Evolutionary conservation across 2,329 filamentous ascomycete genomes (phyloP).

Genomic region (Hymenoscyphus fructigenus): DNA sequence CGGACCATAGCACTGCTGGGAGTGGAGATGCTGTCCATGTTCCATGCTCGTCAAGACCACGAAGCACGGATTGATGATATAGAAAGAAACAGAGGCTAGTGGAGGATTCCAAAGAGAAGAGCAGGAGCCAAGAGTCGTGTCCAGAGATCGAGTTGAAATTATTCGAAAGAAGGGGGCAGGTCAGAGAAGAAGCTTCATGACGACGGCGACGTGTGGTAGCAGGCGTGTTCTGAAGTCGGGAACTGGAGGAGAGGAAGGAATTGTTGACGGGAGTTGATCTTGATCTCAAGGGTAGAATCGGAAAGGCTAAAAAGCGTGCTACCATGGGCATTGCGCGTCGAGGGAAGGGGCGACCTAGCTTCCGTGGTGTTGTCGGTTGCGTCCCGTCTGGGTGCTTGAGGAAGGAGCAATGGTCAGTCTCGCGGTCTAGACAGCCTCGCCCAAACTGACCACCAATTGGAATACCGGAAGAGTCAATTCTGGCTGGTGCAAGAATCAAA

Average conservation of each 20-base stretch:
- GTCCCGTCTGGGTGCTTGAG: background rate
- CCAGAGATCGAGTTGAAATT: background rate
- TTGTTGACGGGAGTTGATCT: background rate
- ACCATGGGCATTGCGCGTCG: background rate
- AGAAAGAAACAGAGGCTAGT: background rate
- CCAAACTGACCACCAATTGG: no score
- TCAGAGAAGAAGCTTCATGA: background rate
- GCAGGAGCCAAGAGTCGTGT: background rate
- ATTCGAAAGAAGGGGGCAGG: background rate
- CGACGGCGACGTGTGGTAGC: background rate
- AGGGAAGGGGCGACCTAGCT: background rate
- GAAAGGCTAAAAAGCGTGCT: background rate
- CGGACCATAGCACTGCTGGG: conserved; percentile 15
- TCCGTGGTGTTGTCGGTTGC: background rate
- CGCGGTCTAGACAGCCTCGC: background rate
- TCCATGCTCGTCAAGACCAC: conserved; percentile 17
- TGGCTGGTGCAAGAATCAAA: no score
- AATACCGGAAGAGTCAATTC: no score
- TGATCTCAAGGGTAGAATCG: background rate
- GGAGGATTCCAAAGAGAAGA: background rate
- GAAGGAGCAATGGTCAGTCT: background rate
- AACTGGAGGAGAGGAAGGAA: background rate
- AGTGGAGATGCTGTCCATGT: conserved; percentile 27
- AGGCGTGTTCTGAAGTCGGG: background rate
- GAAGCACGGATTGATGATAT: background rate